Percentiles rank a stretch among this genome's conserved stretches.
These are phyloP conservation scores for Peziza echinospora DNA, from an alignment of 495 filamentous ascomycete genomes.

Conservation along the genomic window DNA sequence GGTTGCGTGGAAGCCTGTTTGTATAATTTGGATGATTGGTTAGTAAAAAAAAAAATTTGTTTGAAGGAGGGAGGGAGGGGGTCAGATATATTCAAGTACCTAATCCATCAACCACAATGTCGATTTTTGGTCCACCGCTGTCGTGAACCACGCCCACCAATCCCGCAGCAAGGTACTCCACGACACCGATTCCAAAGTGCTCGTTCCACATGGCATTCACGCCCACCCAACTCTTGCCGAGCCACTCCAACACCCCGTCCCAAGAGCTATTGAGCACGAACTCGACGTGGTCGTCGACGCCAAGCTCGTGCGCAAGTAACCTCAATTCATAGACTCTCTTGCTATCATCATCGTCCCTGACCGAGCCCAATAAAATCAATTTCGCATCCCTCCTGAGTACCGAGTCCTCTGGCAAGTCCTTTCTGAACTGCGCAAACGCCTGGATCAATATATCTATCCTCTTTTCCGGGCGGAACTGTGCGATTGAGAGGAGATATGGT, in stretches of 20 bases:
- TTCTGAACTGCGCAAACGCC: slow-evolving; percentile 54
- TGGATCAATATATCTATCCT: slow-evolving; percentile 70
- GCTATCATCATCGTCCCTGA: slow-evolving; percentile 61
- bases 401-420: slow-evolving; percentile 3
- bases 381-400: slow-evolving; percentile 31
- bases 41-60: background rate
- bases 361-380: slow-evolving; percentile 68
- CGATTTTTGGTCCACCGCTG: slow-evolving; percentile 72
- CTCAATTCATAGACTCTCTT: slow-evolving; percentile 82
- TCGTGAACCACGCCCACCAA: slow-evolving; percentile 80
- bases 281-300: slow-evolving; percentile 57
- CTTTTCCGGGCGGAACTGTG: slow-evolving; percentile 93
- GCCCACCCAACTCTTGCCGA: slow-evolving; percentile 51
- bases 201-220: slow-evolving; percentile 99
- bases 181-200: slow-evolving; percentile 95
- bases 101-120: slow-evolving; percentile 67
- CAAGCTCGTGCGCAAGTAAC: slow-evolving; percentile 66
- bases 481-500: slow-evolving; percentile 59
- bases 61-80: background rate
- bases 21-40: no score
- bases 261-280: slow-evolving; percentile 80
- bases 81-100: slow-evolving; percentile 30
- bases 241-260: slow-evolving; percentile 60
- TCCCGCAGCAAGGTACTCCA: slow-evolving; percentile 93
- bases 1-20: slow-evolving; percentile 57